phyloP scores from a whole-genome alignment of 495 filamentous ascomycete species.

The Cercophora scortea region DNA sequence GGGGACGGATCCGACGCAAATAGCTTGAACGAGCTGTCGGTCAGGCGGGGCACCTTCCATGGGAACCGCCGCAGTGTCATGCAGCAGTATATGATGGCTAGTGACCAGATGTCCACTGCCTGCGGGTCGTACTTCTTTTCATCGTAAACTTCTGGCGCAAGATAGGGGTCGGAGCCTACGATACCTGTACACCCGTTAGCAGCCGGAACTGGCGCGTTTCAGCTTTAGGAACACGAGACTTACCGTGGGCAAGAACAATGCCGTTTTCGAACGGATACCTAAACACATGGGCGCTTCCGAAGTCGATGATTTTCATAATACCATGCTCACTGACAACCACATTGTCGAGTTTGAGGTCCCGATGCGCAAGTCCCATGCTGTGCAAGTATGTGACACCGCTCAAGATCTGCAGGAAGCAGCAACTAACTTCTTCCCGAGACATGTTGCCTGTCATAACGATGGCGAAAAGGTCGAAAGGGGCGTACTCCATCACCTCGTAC shows the following conservation, averaged over 20 bases:
- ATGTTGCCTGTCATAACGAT: slow-evolving; percentile 99
- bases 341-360: slow-evolving; percentile 96
- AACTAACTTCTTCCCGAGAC: slow-evolving; percentile 82
- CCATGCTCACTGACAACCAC: slow-evolving; percentile 94
- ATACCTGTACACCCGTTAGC: slow-evolving; percentile 59
- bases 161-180: slow-evolving; percentile 94
- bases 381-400: slow-evolving; percentile 97
- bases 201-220: background rate
- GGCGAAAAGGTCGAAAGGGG: slow-evolving; percentile 94
- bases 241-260: slow-evolving; percentile 79
- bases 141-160: slow-evolving; percentile 95
- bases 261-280: slow-evolving; percentile 95
- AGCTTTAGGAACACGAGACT: slow-evolving; percentile 21
- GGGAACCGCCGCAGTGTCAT: slow-evolving; percentile 95
- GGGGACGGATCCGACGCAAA: slow-evolving; percentile 71
- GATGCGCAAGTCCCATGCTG: slow-evolving; percentile 89
- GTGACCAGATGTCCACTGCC: slow-evolving; percentile 92
- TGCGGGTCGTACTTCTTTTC: slow-evolving; percentile 90
- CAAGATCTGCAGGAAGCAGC: slow-evolving; percentile 89
- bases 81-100: slow-evolving; percentile 98
- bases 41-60: slow-evolving; percentile 89
- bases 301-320: slow-evolving; percentile 99
- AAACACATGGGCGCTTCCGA: slow-evolving; percentile 95
- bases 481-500: slow-evolving; percentile 99
- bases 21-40: slow-evolving; percentile 89